Evolutionary conservation across 352 stramenopile species (phyloP).

Genomic region (Phytophthora litchii): DNA sequence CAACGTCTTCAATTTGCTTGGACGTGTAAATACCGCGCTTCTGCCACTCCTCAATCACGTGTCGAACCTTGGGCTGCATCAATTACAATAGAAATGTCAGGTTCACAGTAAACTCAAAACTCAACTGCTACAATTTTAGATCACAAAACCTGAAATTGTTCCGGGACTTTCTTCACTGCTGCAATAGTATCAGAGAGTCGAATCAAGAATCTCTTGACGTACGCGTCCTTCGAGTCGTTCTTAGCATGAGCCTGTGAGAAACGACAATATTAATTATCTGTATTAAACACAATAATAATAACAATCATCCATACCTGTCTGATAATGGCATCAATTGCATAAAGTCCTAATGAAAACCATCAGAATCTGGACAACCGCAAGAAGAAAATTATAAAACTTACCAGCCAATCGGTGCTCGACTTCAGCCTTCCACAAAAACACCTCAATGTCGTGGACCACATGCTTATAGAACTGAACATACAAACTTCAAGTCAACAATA

Average conservation of each 20-base stretch:
- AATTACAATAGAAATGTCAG: slow-evolving; percentile 11
- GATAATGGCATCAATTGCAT: slow-evolving; percentile 86
- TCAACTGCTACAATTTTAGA: not conserved
- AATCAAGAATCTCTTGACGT: slow-evolving; percentile 81
- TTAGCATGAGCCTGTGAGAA: slow-evolving; percentile 63
- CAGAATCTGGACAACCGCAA: not conserved
- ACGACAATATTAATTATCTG: not conserved
- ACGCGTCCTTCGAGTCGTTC: slow-evolving; percentile 65
- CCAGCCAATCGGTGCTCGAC: slow-evolving; percentile 81
- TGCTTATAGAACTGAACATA: slow-evolving; percentile 82
- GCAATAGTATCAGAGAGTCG: slow-evolving; percentile 76
- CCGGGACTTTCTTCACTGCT: slow-evolving; percentile 71
- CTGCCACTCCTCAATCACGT: slow-evolving; percentile 85
- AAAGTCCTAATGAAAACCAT: slow-evolving; percentile 52
- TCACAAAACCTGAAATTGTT: slow-evolving; percentile 58
- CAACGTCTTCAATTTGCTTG: slow-evolving; percentile 66
- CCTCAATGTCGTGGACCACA: slow-evolving; percentile 86
- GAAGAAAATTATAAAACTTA: slow-evolving; percentile 26
- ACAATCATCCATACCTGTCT: slow-evolving; percentile 47
- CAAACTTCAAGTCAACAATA: slow-evolving; percentile 25
- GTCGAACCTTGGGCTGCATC: slow-evolving; percentile 55
- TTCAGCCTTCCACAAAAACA: slow-evolving; percentile 85
- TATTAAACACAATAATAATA: slow-evolving; percentile 14
- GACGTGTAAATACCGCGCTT: slow-evolving; percentile 71
- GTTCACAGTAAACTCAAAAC: not conserved